Percentiles rank a stretch among this genome's conserved stretches.
phyloP scores from a whole-genome alignment of 305 asterid genomes.

The Andrographis paniculata region DNA sequence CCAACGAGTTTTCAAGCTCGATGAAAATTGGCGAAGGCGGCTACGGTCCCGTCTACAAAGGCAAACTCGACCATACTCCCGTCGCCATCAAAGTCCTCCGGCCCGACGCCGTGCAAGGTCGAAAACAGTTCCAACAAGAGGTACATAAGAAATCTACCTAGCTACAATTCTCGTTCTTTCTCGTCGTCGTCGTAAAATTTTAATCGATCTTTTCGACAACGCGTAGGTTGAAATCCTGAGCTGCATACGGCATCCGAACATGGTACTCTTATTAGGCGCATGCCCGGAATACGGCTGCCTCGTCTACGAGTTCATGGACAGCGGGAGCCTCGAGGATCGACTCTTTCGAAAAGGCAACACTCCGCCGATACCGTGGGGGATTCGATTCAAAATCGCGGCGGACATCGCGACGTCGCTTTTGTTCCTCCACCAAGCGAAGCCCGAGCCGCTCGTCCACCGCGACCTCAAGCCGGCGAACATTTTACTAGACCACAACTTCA shows the following conservation, averaged over 20 bases:
- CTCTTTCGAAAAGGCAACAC: background rate
- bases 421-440: background rate
- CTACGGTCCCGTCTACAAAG: constrained; percentile 80
- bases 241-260: background rate
- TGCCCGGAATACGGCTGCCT: background rate
- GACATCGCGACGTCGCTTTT: background rate
- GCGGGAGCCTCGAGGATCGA: background rate
- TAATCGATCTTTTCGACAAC: too few species aligned
- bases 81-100: constrained; percentile 77
- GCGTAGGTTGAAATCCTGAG: background rate
- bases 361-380: background rate
- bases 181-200: too few species aligned
- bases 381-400: background rate
- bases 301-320: background rate
- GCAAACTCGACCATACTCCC: constrained; percentile 66
- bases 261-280: background rate
- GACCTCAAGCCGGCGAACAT: background rate
- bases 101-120: constrained; percentile 69
- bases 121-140: constrained; percentile 80
- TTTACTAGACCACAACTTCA: background rate
- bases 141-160: constrained; percentile 19
- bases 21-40: constrained; percentile 82
- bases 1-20: constrained; percentile 36
- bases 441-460: background rate
- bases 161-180: too few species aligned